Evolutionary conservation across 768 basidiomycete genomes (phyloP), one percentile per base, ranked within the genome.

Genomic region (Macrolepiota albuminosa): DNA sequence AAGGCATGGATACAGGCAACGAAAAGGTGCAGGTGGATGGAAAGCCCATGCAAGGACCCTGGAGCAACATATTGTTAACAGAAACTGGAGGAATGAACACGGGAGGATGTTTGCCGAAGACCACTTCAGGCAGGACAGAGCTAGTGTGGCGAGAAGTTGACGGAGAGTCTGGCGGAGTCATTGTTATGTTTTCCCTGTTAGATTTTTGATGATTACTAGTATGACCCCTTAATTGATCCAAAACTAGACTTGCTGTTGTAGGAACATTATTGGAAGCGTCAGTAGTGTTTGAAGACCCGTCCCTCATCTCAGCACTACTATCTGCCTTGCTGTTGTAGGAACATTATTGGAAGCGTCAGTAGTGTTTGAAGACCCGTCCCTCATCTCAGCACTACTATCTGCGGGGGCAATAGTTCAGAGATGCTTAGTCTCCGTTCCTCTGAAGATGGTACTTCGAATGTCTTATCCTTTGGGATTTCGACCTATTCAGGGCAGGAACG

Each of bases 161-260:
- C 3, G 85, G 85, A 8, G 87, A 85, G 58, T 81, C 70, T 8
- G 83, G 80, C 36, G 84, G 85, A 16, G 84, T 86, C 10, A 82
- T 84, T 4, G 84, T 79, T 7, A 74, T 70, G 58, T 80, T 83
- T 56, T 76, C 70, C 26, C 68, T 69, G 9, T 66, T 61, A 14
- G 50, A 13, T n/a, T 24, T 61, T 48, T 21, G 54, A 40, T 29
- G 54, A 33, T 49, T 61, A 61, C 21, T 52, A 55, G 37, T n/a
- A 46, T 42, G 61, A 58, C 51, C 45, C 63, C n/a, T 62, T 47
- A 33, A 7, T 33, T 36, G 51, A 37, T 24, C 31, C 29, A 43
- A 24, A 37, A 47, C 58, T 31, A n/a, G 29, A 9, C 46, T 55
- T 39, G 13, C 3, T 29, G n/a, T 2, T 29, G 4, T 31, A 9